Conservation (phyloP, 2,329 filamentous ascomycete genomes). For the Colletotrichum melonis region DNA sequence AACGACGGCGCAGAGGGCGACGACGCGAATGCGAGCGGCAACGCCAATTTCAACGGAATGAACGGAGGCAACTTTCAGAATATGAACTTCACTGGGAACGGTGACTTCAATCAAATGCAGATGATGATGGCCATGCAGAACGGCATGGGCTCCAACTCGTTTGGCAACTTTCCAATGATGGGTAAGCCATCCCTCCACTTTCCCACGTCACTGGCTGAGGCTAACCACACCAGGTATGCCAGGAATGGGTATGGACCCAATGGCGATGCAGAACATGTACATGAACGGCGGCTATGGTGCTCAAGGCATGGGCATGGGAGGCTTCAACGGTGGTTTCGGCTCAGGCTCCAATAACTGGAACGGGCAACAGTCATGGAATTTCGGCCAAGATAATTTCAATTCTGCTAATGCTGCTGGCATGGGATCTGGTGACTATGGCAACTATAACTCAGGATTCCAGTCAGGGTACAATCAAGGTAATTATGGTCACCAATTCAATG, state of each 20-base stretch:
- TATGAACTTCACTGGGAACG: constrained; percentile 68
- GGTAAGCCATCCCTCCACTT: constrained; percentile 67
- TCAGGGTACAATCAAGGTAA: constrained; percentile 87
- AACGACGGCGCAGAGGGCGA: constrained; percentile 39
- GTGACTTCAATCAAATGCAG: constrained; percentile 82
- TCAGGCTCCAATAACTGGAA: constrained; percentile 81
- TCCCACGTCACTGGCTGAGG: constrained; percentile 3
- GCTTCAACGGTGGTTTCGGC: constrained; percentile 72
- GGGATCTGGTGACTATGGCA: constrained; percentile 83
- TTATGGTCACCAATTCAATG: constrained; percentile 84
- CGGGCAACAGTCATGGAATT: constrained; percentile 85
- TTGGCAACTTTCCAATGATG: constrained; percentile 81
- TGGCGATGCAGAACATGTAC: constrained; percentile 80
- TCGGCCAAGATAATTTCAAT: constrained; percentile 90
- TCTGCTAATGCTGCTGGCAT: constrained; percentile 85
- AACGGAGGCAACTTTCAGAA: constrained; percentile 63
- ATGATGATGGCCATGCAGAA: constrained; percentile 84
- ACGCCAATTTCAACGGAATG: constrained; percentile 50
- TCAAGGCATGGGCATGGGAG: constrained; percentile 85
- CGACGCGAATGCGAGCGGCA: constrained; percentile 41
- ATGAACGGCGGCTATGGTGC: constrained; percentile 82
- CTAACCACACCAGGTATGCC: constrained; percentile 73
- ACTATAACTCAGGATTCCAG: constrained; percentile 81
- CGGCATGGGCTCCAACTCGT: constrained; percentile 67
- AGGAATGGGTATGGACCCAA: constrained; percentile 86